Evolutionary conservation across 257 asterid species (phyloP).

Genomic region (Rauvolfia tetraphylla): DNA sequence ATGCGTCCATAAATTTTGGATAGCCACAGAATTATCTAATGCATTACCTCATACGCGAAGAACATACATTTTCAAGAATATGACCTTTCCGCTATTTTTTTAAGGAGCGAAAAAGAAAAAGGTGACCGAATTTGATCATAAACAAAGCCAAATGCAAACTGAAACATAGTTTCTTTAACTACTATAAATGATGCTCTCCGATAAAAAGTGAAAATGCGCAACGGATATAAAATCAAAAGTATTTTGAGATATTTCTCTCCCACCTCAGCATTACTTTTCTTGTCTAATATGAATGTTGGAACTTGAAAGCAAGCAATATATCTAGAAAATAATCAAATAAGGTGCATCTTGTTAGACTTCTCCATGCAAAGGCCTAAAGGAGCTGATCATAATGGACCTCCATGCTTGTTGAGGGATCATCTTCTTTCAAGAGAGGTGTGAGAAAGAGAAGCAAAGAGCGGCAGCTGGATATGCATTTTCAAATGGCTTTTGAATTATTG

Average conservation of each 20-base stretch:
- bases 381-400: neutral
- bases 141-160: conserved; percentile 8
- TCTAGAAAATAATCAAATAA: neutral
- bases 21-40: conserved; percentile 1
- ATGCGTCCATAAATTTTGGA: neutral
- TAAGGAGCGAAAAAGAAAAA: neutral
- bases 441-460: conserved; percentile 7
- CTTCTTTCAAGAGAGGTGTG: neutral
- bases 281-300: neutral
- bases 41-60: neutral
- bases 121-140: neutral
- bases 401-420: conserved; percentile 3
- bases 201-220: neutral
- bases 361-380: conserved; percentile 5
- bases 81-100: neutral
- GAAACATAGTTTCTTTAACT: neutral
- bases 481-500: conserved; percentile 44
- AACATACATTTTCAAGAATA: conserved; percentile 6
- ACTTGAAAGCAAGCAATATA: neutral
- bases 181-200: neutral
- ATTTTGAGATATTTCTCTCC: neutral
- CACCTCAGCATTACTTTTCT: neutral
- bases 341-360: neutral
- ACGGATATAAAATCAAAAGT: neutral
- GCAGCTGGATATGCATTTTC: conserved; percentile 27